phyloP scores from a whole-genome alignment of 345 rosid species.

The Anastatica hierochuntica region DNA sequence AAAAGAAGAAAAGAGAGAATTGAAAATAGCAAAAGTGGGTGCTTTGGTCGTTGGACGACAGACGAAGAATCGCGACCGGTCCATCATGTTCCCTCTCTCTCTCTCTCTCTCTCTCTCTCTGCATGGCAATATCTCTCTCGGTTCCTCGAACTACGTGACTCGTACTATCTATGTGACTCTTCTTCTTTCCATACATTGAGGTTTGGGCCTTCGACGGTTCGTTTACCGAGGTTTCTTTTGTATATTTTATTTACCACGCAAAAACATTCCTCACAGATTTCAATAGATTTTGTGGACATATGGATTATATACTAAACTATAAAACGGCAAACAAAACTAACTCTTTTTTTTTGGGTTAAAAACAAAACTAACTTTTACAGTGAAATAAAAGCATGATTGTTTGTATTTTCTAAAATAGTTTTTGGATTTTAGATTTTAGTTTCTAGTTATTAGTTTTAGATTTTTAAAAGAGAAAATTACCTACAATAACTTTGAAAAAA shows the following conservation, averaged over 20 bases:
- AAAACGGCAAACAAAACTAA: background rate
- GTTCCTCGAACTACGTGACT: conserved; percentile 26
- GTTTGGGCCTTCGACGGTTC: conserved; percentile 13
- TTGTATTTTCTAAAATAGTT: too few species aligned
- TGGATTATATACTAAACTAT: background rate
- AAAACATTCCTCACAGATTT: conserved; percentile 15
- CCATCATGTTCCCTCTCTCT: conserved; percentile 32
- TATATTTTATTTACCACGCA: conserved; percentile 3
- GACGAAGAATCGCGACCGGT: conserved; percentile 45
- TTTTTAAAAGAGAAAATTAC: too few species aligned
- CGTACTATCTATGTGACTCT: background rate
- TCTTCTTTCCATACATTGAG: conserved; percentile 10
- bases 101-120: conserved; percentile 13
- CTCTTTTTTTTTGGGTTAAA: too few species aligned
- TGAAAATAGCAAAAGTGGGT: conserved; percentile 29
- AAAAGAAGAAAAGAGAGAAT: conserved; percentile 3
- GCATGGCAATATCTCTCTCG: conserved; percentile 43
- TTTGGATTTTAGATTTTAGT: too few species aligned
- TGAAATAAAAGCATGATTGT: too few species aligned
- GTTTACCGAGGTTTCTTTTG: conserved; percentile 21
- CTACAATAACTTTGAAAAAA: too few species aligned
- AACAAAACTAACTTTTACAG: too few species aligned
- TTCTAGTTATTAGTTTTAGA: too few species aligned
- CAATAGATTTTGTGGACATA: conserved; percentile 5
- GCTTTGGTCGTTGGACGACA: conserved; percentile 31